Percentiles rank a stretch among this genome's conserved stretches.
phyloP scores from a whole-genome alignment of 495 filamentous ascomycete genomes.

The Aspergillus mulundensis region DNA sequence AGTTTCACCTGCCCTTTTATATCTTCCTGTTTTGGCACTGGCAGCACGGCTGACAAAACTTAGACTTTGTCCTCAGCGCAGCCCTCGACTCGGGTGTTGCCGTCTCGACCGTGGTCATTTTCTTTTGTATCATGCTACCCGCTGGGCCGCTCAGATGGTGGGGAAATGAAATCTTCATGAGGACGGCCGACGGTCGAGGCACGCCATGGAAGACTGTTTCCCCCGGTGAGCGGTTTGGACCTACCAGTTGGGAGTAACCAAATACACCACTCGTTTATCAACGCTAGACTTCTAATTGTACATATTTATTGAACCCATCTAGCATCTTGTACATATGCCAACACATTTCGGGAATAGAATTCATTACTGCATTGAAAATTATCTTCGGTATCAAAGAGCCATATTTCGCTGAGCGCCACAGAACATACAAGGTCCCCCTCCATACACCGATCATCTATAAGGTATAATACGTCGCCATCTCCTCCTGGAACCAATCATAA shows the following conservation, averaged over 20 bases:
- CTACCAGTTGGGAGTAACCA: slow-evolving; percentile 36
- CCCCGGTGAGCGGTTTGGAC: slow-evolving; percentile 57
- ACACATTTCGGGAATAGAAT: too few species aligned
- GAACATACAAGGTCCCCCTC: too few species aligned
- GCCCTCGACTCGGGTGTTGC: slow-evolving; percentile 61
- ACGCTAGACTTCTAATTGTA: not conserved
- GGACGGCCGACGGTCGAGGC: slow-evolving; percentile 45
- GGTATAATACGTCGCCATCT: slow-evolving; percentile 45
- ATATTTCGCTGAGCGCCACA: not conserved
- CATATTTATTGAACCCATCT: not conserved
- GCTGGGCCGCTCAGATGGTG: slow-evolving; percentile 60
- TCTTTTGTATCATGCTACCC: slow-evolving; percentile 68
- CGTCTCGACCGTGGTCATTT: slow-evolving; percentile 57
- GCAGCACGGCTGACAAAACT: slow-evolving; percentile 17
- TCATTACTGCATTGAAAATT: too few species aligned
- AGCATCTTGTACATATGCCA: too few species aligned
- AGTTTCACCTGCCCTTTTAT: slow-evolving; percentile 1
- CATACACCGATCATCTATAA: not conserved
- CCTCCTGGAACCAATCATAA: slow-evolving; percentile 45
- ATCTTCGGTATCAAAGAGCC: not conserved
- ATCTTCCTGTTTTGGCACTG: slow-evolving; percentile 33
- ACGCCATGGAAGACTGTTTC: slow-evolving; percentile 39
- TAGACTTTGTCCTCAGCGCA: slow-evolving; percentile 60
- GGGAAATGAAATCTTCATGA: slow-evolving; percentile 53
- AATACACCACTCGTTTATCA: not conserved